Evolutionary conservation across 1,284 basidiomycete species (phyloP), one percentile per base, ranked within the genome.

Genomic region (Leccinum cinnamomeum): DNA sequence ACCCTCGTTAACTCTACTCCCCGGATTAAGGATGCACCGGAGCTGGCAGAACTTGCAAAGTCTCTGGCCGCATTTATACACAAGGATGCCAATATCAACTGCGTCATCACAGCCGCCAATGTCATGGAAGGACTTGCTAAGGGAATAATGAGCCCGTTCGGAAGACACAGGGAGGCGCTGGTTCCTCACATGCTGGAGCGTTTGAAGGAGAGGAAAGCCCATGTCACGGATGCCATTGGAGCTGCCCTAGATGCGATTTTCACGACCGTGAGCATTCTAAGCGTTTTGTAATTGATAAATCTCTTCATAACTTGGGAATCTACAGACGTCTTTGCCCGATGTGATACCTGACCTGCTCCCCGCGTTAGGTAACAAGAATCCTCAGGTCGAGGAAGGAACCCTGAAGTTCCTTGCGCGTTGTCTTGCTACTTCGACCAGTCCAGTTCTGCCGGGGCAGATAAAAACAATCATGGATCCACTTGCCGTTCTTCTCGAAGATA

Each of bases 321-420:
- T 56, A 10, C 71, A 97, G 95, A 90, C 88, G 0, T 84, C 89
- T 1, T 79, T 99, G 7, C 76, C 86, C 23, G 96, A 98, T 59
- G 86, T 23, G 23, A 23, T 23, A 23, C 23, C 23, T 23, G 23
- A 23, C 23, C 23, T 97, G 54, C 81, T 93, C 30, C 82, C 87
- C 4, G 87, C 90, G 0, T 78, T 95, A 25, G 88, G 89, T 69
- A 91, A 91, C 65, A 99, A 99, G 81, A 99, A 98, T 73, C 97
- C 97, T 1, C 94, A 97, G 75, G 94, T 98, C 51, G 97, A 97
- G 74, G 94, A 97, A 75, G 93, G 95, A 12, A 90, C 95, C 0
- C 80, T 98, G 67, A 94, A 92, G 70, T 98, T 97, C 73, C 79
- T 98, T 20, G 86, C 84, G 18, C 87, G 97, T 54, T 93, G 89